Conservation (phyloP, 129 eudicot genomes). For the Heracleum sosnowskyi region DNA sequence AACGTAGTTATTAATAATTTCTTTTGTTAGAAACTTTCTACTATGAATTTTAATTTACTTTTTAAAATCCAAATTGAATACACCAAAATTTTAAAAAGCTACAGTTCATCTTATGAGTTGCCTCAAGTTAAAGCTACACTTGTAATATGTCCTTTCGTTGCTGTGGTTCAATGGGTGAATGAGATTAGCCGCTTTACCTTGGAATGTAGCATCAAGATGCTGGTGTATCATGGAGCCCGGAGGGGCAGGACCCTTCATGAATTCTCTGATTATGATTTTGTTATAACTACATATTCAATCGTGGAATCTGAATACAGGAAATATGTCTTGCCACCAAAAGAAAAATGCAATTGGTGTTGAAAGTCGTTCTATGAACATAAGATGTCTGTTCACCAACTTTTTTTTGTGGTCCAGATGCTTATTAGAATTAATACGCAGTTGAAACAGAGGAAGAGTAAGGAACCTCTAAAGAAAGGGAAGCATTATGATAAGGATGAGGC, state of each 20-base stretch:
- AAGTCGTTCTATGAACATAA: constrained; percentile 37
- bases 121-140: constrained; percentile 71
- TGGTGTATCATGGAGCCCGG: constrained; percentile 78
- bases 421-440: constrained; percentile 57
- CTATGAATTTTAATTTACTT: no score
- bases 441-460: constrained; percentile 58
- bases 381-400: constrained; percentile 50
- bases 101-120: constrained; percentile 10
- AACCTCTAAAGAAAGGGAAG: no score
- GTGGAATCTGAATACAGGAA: constrained; percentile 78
- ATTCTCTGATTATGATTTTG: constrained; percentile 70
- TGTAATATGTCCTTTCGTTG: constrained; percentile 82
- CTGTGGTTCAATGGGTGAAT: constrained; percentile 73
- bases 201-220: constrained; percentile 68
- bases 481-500: constrained; percentile 10
- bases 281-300: constrained; percentile 76
- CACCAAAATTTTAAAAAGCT: no score
- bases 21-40: no score
- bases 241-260: constrained; percentile 41
- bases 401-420: constrained; percentile 72
- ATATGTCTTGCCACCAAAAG: constrained; percentile 66
- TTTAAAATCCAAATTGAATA: no score
- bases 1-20: no score
- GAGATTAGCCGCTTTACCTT: constrained; percentile 69
- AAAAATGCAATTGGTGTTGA: constrained; percentile 77